Base-by-base conservation (phyloP, 2,329 filamentous ascomycete genomes). In the Coniochaeta prunicola region DNA sequence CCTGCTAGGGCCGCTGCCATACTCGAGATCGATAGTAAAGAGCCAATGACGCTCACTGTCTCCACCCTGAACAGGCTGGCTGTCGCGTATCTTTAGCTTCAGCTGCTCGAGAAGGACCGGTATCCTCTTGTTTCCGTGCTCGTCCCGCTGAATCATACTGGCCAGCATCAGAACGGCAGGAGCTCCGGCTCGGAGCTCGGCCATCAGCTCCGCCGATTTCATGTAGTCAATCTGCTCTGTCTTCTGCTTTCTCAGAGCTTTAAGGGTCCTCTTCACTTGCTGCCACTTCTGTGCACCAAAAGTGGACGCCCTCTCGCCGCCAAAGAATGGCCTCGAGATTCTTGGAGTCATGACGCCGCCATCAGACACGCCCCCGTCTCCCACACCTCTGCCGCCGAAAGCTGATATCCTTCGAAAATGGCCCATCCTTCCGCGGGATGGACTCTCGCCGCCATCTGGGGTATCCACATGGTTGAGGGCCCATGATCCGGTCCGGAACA, bases 121-220 rank as follows among this genome's bases (percentile, higher is more conserved):
- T 59, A 99, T 96, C 60, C 92, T 87, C 74, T 91, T 94, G 73
- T 96, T 94, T 55, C 93, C 92, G 67, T 97, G 91, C 73, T 99
- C 94, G 66, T 99, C 94, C 59, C 94, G 84, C 74, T 97, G 94
- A 66, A 97, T 94, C 90, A 97, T 97, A 69, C 92, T 97, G 8
- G 94, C 94, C 57, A 99, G 78, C 73, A 99, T 96, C 60, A 99
- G 78, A 21, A 93, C 94, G 26, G 94, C 94, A 3, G 94, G 94
- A 1, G 92, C 91, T 58, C 92, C 94, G 48, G 94, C 96, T 55
- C 94, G 84, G 38, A 99, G 78, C 73, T 99, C 94, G 1, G 94
- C 94, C 84, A 99, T 93, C 53, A 99, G 80, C 72, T 99, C 94
- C 2, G 94, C 92, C 10, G 93, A 97, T 72, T 97, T 99, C 68